Percentiles rank a stretch among this genome's conserved stretches.
Evolutionary conservation across 495 filamentous ascomycete genomes (phyloP).

Genomic region (Durotheca rogersii): DNA sequence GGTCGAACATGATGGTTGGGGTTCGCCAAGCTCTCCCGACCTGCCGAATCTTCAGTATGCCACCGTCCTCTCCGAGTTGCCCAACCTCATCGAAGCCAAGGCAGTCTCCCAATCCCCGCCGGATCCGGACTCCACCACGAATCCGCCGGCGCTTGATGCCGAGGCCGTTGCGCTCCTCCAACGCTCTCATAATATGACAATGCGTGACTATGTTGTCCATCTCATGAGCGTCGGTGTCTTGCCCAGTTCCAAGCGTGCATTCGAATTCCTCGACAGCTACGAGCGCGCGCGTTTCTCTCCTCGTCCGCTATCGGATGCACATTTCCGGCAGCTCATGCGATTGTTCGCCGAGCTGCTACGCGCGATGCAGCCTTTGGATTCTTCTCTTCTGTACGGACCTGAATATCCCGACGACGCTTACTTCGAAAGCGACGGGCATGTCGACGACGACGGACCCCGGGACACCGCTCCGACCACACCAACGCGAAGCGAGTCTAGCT

Average conservation of each 20-base stretch:
- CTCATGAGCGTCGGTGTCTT: slow-evolving; percentile 69
- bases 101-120: slow-evolving; percentile 78
- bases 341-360: slow-evolving; percentile 81
- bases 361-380: slow-evolving; percentile 66
- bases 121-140: slow-evolving; percentile 49
- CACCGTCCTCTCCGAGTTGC: slow-evolving; percentile 80
- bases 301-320: slow-evolving; percentile 52
- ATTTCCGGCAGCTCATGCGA: slow-evolving; percentile 83
- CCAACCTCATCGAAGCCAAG: slow-evolving; percentile 90
- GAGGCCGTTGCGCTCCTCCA: slow-evolving; percentile 69
- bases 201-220: slow-evolving; percentile 75
- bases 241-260: slow-evolving; percentile 53
- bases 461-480: slow-evolving; percentile 31
- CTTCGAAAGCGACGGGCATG: slow-evolving; percentile 44
- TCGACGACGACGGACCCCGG: slow-evolving; percentile 49
- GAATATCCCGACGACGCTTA: slow-evolving; percentile 22
- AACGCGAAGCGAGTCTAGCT: slow-evolving; percentile 24
- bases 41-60: slow-evolving; percentile 77
- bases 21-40: slow-evolving; percentile 69
- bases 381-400: slow-evolving; percentile 46
- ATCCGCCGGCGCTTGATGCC: slow-evolving; percentile 50
- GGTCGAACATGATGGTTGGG: slow-evolving; percentile 87
- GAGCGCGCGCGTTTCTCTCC: slow-evolving; percentile 81
- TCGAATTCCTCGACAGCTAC: slow-evolving; percentile 71
- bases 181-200: slow-evolving; percentile 68